Conservation (phyloP, 352 stramenopile species). For the Phytophthora idaei region DNA sequence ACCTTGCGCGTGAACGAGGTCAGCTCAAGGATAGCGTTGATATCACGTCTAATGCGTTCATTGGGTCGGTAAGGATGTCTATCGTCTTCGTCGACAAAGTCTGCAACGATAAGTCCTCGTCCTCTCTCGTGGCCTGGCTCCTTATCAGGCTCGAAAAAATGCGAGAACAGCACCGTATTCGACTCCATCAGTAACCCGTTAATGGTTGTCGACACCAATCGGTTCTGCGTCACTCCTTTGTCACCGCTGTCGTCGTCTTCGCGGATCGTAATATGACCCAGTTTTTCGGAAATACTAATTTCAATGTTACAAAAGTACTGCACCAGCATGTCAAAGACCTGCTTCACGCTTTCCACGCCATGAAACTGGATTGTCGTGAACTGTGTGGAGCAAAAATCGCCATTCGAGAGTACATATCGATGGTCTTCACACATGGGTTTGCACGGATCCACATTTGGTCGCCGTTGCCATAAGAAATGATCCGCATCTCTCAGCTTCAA, state of each 20-base stretch:
- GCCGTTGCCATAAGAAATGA: slow-evolving; percentile 36
- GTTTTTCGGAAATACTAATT: slow-evolving; percentile 48
- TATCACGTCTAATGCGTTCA: slow-evolving; percentile 36
- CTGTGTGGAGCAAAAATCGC: slow-evolving; percentile 34
- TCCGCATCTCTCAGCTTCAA: slow-evolving; percentile 38
- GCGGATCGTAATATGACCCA: slow-evolving; percentile 46
- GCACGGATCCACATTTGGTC: slow-evolving; percentile 36
- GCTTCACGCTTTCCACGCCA: slow-evolving; percentile 29
- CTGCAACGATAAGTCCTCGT: slow-evolving; percentile 36
- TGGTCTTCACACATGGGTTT: slow-evolving; percentile 40
- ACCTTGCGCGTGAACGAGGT: slow-evolving; percentile 34
- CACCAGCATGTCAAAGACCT: slow-evolving; percentile 45
- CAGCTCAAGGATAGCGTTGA: slow-evolving; percentile 40
- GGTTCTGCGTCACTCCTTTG: slow-evolving; percentile 38
- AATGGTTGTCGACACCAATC: slow-evolving; percentile 39
- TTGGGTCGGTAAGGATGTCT: slow-evolving; percentile 40
- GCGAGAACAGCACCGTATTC: slow-evolving; percentile 42
- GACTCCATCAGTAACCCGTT: slow-evolving; percentile 42
- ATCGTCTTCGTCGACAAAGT: slow-evolving; percentile 46
- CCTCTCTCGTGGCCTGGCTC: slow-evolving; percentile 18
- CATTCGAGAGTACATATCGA: slow-evolving; percentile 33
- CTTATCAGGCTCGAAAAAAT: slow-evolving; percentile 29
- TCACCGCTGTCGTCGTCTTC: slow-evolving; percentile 41
- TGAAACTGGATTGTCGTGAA: slow-evolving; percentile 43
- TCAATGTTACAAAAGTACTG: slow-evolving; percentile 46